A percentile compares a stretch with the other conserved stretches of the same genome.
Evolutionary conservation across 495 filamentous ascomycete genomes (phyloP).

Genomic region (Neurospora sp.): DNA sequence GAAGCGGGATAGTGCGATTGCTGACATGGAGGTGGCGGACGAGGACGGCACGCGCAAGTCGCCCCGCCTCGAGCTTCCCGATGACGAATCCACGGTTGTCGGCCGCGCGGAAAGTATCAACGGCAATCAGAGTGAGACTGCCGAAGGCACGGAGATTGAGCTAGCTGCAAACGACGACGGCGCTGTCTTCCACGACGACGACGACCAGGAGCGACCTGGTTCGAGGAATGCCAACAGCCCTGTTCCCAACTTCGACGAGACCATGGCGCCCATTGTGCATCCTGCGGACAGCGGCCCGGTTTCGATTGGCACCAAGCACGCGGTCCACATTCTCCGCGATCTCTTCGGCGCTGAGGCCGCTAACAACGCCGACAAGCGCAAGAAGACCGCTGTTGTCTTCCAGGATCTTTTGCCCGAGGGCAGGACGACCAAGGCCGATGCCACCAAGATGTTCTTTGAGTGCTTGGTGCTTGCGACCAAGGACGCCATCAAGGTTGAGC

Average conservation of each 20-base stretch:
- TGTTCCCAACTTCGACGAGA: conserved; percentile 61
- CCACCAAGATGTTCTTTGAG: conserved; percentile 99
- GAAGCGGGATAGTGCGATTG: conserved; percentile 83
- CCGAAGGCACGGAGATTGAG: conserved; percentile 48
- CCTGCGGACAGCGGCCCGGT: conserved; percentile 74
- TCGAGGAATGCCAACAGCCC: conserved; percentile 27
- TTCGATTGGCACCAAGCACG: conserved; percentile 83
- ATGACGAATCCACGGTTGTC: conserved; percentile 44
- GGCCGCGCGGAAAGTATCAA: conserved; percentile 38
- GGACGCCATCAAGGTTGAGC: conserved; percentile 96
- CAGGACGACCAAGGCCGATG: conserved; percentile 70
- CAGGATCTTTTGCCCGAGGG: conserved; percentile 81
- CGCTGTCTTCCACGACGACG: conserved; percentile 26
- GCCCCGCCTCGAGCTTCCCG: conserved; percentile 59
- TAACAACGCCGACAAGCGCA: conserved; percentile 51
- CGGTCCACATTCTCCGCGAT: conserved; percentile 87
- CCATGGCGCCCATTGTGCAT: conserved; percentile 58
- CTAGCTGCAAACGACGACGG: conserved; percentile 53
- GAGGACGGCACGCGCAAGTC: conserved; percentile 48
- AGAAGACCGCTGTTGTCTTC: conserved; percentile 73
- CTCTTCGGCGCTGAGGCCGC: conserved; percentile 62
- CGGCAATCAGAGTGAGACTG: conserved; percentile 37
- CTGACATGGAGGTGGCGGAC: conserved; percentile 60
- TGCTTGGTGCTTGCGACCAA: conserved; percentile 91
- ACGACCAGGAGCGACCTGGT: conserved; percentile 41